phyloP scores from a whole-genome alignment of 306 rosid genomes.

The Potentilla sterilis region DNA sequence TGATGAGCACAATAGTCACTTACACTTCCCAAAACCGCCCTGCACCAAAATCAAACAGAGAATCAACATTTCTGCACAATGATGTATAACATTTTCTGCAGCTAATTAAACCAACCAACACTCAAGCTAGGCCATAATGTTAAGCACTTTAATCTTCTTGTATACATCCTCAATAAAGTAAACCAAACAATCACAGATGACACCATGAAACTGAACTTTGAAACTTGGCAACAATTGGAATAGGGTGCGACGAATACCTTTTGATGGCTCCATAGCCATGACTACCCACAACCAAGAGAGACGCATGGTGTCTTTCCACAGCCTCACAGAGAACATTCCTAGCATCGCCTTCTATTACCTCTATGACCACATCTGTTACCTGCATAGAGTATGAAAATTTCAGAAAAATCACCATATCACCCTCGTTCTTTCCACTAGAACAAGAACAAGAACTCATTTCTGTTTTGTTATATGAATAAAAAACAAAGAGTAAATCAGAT shows the following conservation, averaged over 20 bases:
- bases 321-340: slow-evolving; percentile 74
- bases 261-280: slow-evolving; percentile 70
- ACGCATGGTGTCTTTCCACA: slow-evolving; percentile 65
- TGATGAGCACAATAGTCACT: slow-evolving; percentile 26
- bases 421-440: background rate
- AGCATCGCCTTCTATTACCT: slow-evolving; percentile 67
- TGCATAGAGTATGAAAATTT: slow-evolving; percentile 13
- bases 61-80: background rate
- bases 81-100: background rate
- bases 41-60: slow-evolving; percentile 12
- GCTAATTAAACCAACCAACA: background rate
- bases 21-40: slow-evolving; percentile 28
- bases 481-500: background rate
- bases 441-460: background rate
- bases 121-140: background rate
- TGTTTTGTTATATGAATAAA: background rate
- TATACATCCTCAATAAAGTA: background rate
- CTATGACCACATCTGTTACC: slow-evolving; percentile 42
- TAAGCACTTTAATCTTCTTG: background rate
- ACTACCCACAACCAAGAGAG: slow-evolving; percentile 69
- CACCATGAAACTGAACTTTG: background rate
- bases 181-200: background rate
- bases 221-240: background rate
- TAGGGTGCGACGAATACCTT: slow-evolving; percentile 7
- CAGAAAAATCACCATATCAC: background rate